Conservation (phyloP, 2,329 filamentous ascomycete genomes). For the Juglanconis juglandina region DNA sequence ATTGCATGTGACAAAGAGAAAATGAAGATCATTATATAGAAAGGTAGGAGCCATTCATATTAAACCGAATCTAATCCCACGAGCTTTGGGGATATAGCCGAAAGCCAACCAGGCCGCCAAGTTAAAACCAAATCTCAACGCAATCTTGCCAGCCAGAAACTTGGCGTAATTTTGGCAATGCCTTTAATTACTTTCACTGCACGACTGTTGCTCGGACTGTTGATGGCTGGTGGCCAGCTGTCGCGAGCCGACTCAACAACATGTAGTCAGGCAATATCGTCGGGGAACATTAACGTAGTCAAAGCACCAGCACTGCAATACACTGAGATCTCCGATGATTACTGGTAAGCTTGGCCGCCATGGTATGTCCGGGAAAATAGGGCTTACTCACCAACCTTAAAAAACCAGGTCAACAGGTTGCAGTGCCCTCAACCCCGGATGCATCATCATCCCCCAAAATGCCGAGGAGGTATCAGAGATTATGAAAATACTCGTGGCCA, state of each 20-base stretch:
- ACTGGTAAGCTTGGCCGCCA: not conserved
- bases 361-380: not conserved
- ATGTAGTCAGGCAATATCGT: not conserved
- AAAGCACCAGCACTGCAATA: not conserved
- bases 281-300: not conserved
- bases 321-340: not conserved
- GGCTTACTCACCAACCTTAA: not conserved
- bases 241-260: not conserved
- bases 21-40: too few species aligned
- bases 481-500: not conserved
- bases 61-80: too few species aligned
- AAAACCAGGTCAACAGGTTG: constrained; percentile 7
- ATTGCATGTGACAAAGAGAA: too few species aligned
- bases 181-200: not conserved
- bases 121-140: too few species aligned
- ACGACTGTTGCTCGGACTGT: not conserved
- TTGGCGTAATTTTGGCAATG: not conserved
- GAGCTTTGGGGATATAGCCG: too few species aligned
- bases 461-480: constrained; percentile 3
- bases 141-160: too few species aligned
- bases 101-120: too few species aligned
- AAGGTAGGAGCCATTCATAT: too few species aligned
- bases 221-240: not conserved
- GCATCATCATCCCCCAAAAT: not conserved
- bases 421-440: constrained; percentile 6